Evolutionary conservation across 139 green algal genomes (phyloP), one percentile per base, ranked within the genome.

Genomic region (Gonium pectorale): DNA sequence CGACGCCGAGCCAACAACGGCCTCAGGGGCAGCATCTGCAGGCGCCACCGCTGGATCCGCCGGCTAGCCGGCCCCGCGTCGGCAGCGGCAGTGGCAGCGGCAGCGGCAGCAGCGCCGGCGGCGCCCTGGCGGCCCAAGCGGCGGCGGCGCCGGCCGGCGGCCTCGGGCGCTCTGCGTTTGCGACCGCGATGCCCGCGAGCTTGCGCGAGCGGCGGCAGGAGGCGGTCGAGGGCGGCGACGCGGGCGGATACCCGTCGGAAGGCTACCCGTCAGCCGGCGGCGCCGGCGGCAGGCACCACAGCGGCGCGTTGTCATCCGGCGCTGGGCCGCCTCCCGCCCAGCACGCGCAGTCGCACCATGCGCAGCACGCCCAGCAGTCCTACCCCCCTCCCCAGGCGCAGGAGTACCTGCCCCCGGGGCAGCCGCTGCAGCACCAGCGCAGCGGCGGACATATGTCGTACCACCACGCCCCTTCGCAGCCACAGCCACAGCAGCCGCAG

Each of bases 81-180:
- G 68, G 27, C 68, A 11, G 43, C 44, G 35, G 35, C 7, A 35
- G 15, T 41, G 43, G 24, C 26, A 40, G 43, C 68, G 27, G 68
- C 68, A 56, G 68, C 68, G 43, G 43, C n/a, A 60, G 40, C 68
- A 59, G 68, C 68, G 41, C 43, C n/a, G 35, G 64, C 64, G 49
- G 22, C 11, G 35, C 9, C 35, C 5, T 49, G 5, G 27, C 43
- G 1, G 43, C n/a, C n/a, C n/a, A n/a, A n/a, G 29, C 8, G 68
- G 68, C 43, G 44, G 68, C 68, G 44, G 68, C n/a, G 31, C 27
- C 68, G 38, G 67, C 22, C 26, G 67, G n/a, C n/a, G n/a, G n/a
- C n/a, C n/a, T n/a, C n/a, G n/a, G n/a, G n/a, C n/a, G n/a, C n/a
- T n/a, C n/a, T n/a, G n/a, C n/a, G n/a, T n/a, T n/a, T n/a, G n/a